Evolutionary conservation across 306 rosid genomes (phyloP).

Genomic region (Cucurbita moschata): DNA sequence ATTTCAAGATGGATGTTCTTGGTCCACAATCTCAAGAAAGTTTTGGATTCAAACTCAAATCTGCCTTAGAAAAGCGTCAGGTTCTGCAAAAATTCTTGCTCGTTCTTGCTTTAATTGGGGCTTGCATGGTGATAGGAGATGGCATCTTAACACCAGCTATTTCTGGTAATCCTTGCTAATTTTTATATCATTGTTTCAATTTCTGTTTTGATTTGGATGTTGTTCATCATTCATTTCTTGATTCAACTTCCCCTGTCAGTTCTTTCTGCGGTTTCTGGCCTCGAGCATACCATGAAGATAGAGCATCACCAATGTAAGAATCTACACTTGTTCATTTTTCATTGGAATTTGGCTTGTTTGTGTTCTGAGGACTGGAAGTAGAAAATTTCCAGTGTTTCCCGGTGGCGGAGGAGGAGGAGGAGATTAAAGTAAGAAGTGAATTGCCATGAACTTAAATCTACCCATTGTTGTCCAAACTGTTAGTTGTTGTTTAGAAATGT

Average conservation of each 20-base stretch:
- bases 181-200: neutral
- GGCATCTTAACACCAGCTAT: slow-evolving; percentile 87
- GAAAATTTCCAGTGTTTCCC: neutral
- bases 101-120: slow-evolving; percentile 76
- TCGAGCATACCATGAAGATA: slow-evolving; percentile 68
- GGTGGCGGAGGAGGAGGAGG: neutral
- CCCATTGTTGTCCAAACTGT: neutral
- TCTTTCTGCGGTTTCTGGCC: slow-evolving; percentile 92
- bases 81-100: slow-evolving; percentile 66
- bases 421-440: neutral
- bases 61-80: slow-evolving; percentile 48
- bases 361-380: neutral
- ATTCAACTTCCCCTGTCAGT: slow-evolving; percentile 39
- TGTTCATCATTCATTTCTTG: slow-evolving; percentile 5
- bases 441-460: neutral
- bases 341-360: slow-evolving; percentile 4
- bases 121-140: slow-evolving; percentile 98
- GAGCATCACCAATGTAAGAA: slow-evolving; percentile 70
- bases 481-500: neutral
- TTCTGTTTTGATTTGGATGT: neutral
- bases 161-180: slow-evolving; percentile 38
- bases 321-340: neutral
- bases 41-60: slow-evolving; percentile 33
- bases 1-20: slow-evolving; percentile 32
- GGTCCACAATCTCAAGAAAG: slow-evolving; percentile 14